Evolutionary conservation across 441 rosid genomes (phyloP).

Genomic region (Aleurites moluccanus): DNA sequence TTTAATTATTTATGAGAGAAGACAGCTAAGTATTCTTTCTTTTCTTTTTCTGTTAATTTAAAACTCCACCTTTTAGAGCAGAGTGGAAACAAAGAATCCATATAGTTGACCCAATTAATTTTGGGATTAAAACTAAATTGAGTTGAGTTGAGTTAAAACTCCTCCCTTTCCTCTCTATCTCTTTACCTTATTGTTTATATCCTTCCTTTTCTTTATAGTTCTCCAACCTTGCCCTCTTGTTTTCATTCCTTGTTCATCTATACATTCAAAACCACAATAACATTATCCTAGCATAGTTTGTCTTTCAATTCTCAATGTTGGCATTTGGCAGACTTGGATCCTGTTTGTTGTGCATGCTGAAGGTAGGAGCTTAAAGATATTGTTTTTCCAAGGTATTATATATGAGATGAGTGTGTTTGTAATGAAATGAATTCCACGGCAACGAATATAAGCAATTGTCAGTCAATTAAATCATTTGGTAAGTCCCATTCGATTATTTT

Average conservation of each 20-base stretch:
- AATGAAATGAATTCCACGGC: not conserved
- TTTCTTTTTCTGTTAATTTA: too few species aligned
- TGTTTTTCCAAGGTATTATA: too few species aligned
- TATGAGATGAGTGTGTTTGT: not conserved
- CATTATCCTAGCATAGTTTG: not conserved
- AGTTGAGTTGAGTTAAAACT: too few species aligned
- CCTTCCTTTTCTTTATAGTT: too few species aligned
- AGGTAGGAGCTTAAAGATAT: not conserved
- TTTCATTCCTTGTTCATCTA: not conserved
- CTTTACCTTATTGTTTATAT: too few species aligned
- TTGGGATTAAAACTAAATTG: too few species aligned
- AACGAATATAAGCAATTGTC: not conserved
- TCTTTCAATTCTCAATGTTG: not conserved
- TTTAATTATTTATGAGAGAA: too few species aligned
- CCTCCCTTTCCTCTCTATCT: not conserved
- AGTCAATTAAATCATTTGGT: not conserved
- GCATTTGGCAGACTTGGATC: not conserved
- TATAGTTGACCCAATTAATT: too few species aligned
- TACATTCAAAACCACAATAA: too few species aligned
- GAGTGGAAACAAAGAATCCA: too few species aligned
- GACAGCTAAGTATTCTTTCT: too few species aligned
- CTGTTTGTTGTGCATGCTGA: not conserved
- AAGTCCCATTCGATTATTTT: not conserved
- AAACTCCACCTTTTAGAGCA: not conserved
- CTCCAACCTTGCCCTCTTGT: not conserved